Conservation (phyloP, 495 filamentous ascomycete genomes). For the Thozetella sp. region DNA sequence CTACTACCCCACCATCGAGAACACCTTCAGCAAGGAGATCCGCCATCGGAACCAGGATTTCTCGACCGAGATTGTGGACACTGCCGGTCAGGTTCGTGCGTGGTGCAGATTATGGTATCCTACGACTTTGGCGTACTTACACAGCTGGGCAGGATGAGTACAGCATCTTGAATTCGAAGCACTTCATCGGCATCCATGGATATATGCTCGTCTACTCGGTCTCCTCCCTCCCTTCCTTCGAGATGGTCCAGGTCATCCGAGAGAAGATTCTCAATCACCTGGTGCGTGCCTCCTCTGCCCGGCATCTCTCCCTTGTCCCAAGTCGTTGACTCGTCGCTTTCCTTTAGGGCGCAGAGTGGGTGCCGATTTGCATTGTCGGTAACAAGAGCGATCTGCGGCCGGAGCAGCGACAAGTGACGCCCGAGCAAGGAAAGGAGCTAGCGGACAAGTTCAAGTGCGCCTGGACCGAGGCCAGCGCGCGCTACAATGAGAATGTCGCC, state of each 20-base stretch:
- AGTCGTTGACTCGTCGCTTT: not conserved
- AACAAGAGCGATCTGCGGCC: constrained; percentile 95
- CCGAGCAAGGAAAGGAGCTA: constrained; percentile 79
- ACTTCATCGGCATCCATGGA: constrained; percentile 99
- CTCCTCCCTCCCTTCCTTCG: constrained; percentile 88
- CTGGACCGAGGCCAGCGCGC: constrained; percentile 92
- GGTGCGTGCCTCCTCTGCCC: constrained; percentile 54
- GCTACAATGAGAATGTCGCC: constrained; percentile 89
- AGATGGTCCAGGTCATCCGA: constrained; percentile 92
- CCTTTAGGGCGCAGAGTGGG: constrained; percentile 81
- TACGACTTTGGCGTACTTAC: not conserved
- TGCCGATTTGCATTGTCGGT: constrained; percentile 91
- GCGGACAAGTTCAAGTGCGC: constrained; percentile 87
- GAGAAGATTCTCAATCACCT: constrained; percentile 98
- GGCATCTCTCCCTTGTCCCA: constrained; percentile 2
- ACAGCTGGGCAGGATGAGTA: constrained; percentile 80
- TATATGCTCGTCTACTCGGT: constrained; percentile 99
- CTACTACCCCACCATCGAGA: constrained; percentile 99
- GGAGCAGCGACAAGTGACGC: constrained; percentile 88
- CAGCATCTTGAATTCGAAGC: constrained; percentile 95
- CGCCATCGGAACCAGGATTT: constrained; percentile 89
- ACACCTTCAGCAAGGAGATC: constrained; percentile 96
- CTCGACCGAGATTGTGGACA: constrained; percentile 97
- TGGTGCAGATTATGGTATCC: not conserved
- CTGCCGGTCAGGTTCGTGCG: constrained; percentile 83